Conservation (phyloP, 106 monocot genomes). For the Ottelia alismoides region DNA sequence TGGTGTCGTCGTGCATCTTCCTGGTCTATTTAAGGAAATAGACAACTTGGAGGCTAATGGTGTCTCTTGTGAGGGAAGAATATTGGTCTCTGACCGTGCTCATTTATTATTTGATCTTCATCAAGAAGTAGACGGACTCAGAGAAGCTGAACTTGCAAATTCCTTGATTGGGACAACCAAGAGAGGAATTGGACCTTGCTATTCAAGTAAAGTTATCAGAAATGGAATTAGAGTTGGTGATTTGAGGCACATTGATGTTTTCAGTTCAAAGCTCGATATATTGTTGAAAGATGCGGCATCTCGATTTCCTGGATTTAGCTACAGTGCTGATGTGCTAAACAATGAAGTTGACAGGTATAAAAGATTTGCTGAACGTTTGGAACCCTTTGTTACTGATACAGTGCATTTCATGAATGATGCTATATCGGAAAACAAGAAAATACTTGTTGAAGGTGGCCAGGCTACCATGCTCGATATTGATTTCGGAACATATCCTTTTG, state of each 20-base stretch:
- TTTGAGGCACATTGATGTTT: constrained; percentile 83
- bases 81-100: constrained; percentile 89
- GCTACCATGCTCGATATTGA: constrained; percentile 97
- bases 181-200: constrained; percentile 90
- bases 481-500: constrained; percentile 97
- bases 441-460: constrained; percentile 96
- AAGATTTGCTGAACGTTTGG: constrained; percentile 57
- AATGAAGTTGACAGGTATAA: constrained; percentile 78
- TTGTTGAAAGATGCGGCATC: constrained; percentile 71
- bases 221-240: constrained; percentile 85
- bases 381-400: constrained; percentile 75
- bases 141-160: constrained; percentile 75
- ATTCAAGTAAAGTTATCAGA: constrained; percentile 77
- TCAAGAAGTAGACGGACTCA: constrained; percentile 68
- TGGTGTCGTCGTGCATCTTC: constrained; percentile 85
- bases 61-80: constrained; percentile 57
- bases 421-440: constrained; percentile 57
- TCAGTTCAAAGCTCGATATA: constrained; percentile 54
- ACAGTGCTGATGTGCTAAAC: constrained; percentile 36
- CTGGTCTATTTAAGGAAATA: constrained; percentile 83
- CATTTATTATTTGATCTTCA: constrained; percentile 93
- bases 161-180: constrained; percentile 95
- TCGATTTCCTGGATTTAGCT: constrained; percentile 61
- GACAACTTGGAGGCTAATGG: constrained; percentile 77
- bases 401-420: constrained; percentile 69